phyloP scores from a whole-genome alignment of 768 basidiomycete genomes.

The Collybia sp. region DNA sequence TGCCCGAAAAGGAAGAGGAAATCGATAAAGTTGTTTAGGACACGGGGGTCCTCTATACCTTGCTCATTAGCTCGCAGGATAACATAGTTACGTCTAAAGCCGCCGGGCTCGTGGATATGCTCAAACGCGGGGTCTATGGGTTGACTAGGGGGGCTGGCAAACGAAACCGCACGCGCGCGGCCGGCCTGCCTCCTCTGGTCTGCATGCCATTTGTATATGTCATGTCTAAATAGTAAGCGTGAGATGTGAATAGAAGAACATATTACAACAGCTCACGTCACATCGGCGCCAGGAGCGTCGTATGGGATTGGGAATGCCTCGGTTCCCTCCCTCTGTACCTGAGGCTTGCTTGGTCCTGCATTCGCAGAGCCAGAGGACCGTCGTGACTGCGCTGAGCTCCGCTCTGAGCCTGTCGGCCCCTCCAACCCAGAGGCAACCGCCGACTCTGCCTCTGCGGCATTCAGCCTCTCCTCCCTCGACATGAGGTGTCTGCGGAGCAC shows the following conservation, averaged over 20 bases:
- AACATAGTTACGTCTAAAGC: constrained; percentile 89
- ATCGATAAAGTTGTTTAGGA: constrained; percentile 87
- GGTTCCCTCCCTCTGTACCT: constrained; percentile 37
- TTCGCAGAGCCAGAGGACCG: constrained; percentile 14
- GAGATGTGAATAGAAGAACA: no score
- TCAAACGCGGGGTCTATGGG: constrained; percentile 75
- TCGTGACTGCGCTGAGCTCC: constrained; percentile 16
- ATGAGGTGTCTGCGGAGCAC: constrained; percentile 81
- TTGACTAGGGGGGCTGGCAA: constrained; percentile 44
- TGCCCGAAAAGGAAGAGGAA: constrained; percentile 95
- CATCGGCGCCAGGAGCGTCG: constrained; percentile 82
- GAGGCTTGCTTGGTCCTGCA: no score
- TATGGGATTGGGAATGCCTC: constrained; percentile 88
- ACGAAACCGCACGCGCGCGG: constrained; percentile 69
- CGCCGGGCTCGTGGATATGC: constrained; percentile 93
- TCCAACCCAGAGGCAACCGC: constrained; percentile 22
- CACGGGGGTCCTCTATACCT: constrained; percentile 56
- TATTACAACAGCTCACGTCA: constrained; percentile 61
- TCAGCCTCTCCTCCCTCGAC: constrained; percentile 60
- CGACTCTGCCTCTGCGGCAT: constrained; percentile 20
- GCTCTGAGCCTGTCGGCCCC: constrained; percentile 19
- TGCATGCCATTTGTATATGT: constrained; percentile 93
- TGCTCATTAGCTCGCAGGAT: constrained; percentile 66
- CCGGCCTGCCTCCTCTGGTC: constrained; percentile 53
- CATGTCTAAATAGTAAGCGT: constrained; percentile 49